These are phyloP conservation scores for Nemania abortiva DNA, from an alignment of 2,329 filamentous ascomycete species.

Conservation along the genomic window DNA sequence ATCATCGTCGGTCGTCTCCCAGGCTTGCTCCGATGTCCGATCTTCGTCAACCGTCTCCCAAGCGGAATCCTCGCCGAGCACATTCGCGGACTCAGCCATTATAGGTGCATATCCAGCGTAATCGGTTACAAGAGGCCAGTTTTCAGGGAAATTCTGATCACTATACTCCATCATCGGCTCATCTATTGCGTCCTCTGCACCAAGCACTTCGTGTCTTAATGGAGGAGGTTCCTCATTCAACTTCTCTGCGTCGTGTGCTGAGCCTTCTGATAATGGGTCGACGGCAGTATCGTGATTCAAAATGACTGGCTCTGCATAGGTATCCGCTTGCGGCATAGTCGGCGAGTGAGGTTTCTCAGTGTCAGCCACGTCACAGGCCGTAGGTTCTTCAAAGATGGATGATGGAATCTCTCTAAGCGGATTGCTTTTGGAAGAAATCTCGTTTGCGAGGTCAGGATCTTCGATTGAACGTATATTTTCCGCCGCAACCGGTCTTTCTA, in stretches of 20 bases:
- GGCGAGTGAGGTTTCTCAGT: conserved; percentile 7
- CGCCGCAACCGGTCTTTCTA: not conserved
- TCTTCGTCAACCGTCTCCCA: conserved; percentile 31
- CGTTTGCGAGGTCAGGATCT: not conserved
- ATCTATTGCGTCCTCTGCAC: not conserved
- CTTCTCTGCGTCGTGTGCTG: not conserved
- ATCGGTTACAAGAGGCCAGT: not conserved
- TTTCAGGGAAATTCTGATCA: not conserved
- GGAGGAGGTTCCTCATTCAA: not conserved
- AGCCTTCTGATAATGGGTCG: not conserved
- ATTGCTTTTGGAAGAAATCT: not conserved
- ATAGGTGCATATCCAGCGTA: not conserved
- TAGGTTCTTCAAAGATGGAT: not conserved
- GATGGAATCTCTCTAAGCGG: not conserved
- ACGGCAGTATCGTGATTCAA: not conserved
- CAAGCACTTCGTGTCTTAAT: not conserved
- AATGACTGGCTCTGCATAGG: not conserved
- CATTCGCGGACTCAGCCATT: not conserved
- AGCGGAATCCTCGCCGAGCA: conserved; percentile 15
- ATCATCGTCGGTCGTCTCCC: conserved; percentile 26
- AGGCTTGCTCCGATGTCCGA: conserved; percentile 20
- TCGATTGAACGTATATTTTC: not conserved
- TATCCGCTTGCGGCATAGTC: not conserved
- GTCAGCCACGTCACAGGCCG: conserved; percentile 1
- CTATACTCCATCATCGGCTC: not conserved